Base-by-base conservation (phyloP, 805 yeast species). In the Candida loeiensis region DNA sequence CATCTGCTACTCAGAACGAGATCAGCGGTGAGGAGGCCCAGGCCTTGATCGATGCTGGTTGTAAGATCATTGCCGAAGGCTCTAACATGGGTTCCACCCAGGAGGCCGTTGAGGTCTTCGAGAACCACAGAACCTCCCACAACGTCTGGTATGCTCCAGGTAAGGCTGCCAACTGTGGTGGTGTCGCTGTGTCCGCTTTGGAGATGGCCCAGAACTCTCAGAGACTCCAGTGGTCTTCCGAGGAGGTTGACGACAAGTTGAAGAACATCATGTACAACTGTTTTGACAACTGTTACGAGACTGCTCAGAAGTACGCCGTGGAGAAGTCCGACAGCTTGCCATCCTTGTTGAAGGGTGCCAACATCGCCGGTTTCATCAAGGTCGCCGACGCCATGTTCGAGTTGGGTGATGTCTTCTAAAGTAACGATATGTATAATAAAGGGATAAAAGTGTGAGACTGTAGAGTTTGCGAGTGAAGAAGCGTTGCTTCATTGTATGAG, bases 161-260 rank as follows among this genome's bases (percentile, higher is more conserved):
- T 73, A 91, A 91, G 80, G 97, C 97, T 55, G 91, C 97, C 60
- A 91, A 91, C 82, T 85, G 95, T 74, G 99, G 98, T 74, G 99
- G 99, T 82, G 99, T 91, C 56, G 95, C 96, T 44, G 97, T 90
- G 44, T 88, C 96, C 45, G 98, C 97, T 63, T 79, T 91, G 53
- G 99, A 91, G 78, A 93, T 91, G 99, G 97, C 98, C 51, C 99
- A 91, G 77, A 93, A 91, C 86, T 87, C 97, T 44, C 95, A 85
- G 66, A 85, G 97, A 77, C 79, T 81, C 52, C 69, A 72, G 53
- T 93, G 98, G 97, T 78, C 95, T 49, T 56, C 81, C 45, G 96
- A 89, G 76, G 88, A 87, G 73, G 98, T 91, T 56, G 98, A 91
- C 69, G 64, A 68, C 48, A 89, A 86, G 71, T 80, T 91, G 64